Evolutionary conservation across 805 yeast species (phyloP).

Genomic region (Lipomyces anomalus): DNA sequence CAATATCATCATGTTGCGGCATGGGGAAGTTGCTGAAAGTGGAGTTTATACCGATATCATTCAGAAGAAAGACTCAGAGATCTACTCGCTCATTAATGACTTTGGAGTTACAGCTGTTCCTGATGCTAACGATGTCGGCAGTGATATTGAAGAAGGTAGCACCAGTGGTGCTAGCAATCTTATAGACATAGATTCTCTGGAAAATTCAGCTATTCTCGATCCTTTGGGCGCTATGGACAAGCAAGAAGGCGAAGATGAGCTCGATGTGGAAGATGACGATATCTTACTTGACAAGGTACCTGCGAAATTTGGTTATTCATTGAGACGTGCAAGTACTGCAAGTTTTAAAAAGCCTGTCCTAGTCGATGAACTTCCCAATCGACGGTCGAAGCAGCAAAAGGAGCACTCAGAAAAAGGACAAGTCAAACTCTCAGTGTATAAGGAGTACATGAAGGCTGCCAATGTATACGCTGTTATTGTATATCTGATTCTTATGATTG

Average conservation of each 20-base stretch:
- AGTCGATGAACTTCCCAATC: slow-evolving; percentile 19
- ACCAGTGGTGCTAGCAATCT: slow-evolving; percentile 2
- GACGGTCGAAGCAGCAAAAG: slow-evolving; percentile 32
- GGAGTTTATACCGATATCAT: slow-evolving; percentile 30
- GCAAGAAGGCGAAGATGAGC: slow-evolving; percentile 8
- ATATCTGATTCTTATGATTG: slow-evolving; percentile 47
- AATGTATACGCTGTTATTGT: slow-evolving; percentile 58
- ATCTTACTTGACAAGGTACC: slow-evolving; percentile 10
- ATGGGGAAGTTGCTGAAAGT: slow-evolving; percentile 37
- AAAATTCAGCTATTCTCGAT: background rate
- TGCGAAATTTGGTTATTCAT: slow-evolving; percentile 24
- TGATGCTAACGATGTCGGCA: slow-evolving; percentile 2
- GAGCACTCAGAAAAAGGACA: slow-evolving; percentile 91
- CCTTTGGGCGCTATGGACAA: background rate
- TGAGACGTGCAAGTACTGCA: slow-evolving; percentile 61
- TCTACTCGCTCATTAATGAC: slow-evolving; percentile 21
- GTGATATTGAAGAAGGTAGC: background rate
- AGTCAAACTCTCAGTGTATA: slow-evolving; percentile 82
- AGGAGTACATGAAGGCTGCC: slow-evolving; percentile 82
- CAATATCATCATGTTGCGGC: slow-evolving; percentile 58
- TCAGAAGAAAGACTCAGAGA: slow-evolving; percentile 8
- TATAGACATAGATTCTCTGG: slow-evolving; percentile 1
- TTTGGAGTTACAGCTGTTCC: slow-evolving; percentile 11
- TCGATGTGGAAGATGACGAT: slow-evolving; percentile 5
- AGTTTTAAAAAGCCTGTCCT: slow-evolving; percentile 41